Percentiles rank a stretch among this genome's conserved stretches.
Evolutionary conservation across 129 eudicot genomes (phyloP).

Genomic region (Flaveria robusta): DNA sequence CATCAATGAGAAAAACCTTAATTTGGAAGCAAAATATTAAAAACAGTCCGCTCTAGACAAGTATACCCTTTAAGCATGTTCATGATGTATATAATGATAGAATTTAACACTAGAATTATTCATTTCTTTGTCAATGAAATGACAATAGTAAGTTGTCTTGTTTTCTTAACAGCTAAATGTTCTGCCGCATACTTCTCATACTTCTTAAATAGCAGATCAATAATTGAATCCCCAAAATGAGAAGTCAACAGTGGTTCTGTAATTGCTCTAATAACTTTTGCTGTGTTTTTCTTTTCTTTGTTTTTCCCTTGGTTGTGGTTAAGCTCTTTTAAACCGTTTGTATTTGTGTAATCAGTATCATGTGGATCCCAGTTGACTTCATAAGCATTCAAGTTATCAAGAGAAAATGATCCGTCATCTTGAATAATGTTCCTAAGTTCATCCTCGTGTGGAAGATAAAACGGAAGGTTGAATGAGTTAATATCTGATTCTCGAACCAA

Average conservation of each 20-base stretch:
- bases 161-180: not conserved
- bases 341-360: not conserved
- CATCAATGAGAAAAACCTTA: too few species aligned
- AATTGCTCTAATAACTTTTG: conserved; percentile 6
- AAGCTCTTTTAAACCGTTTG: not conserved
- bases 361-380: conserved; percentile 13
- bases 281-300: not conserved
- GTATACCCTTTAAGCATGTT: too few species aligned
- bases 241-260: not conserved
- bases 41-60: too few species aligned
- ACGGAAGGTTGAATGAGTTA: not conserved
- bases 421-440: not conserved
- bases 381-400: not conserved
- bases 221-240: conserved; percentile 3
- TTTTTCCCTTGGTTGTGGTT: not conserved
- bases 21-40: too few species aligned
- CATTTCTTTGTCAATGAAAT: conserved; percentile 13
- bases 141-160: not conserved
- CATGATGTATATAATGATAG: too few species aligned
- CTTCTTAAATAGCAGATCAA: not conserved
- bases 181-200: not conserved
- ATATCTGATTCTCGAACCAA: conserved; percentile 10
- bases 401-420: not conserved
- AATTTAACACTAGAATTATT: not conserved
- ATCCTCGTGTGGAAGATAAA: conserved; percentile 12